Evolutionary conservation across 2,329 filamentous ascomycete species (phyloP).

Genomic region (Camillea tinctor): DNA sequence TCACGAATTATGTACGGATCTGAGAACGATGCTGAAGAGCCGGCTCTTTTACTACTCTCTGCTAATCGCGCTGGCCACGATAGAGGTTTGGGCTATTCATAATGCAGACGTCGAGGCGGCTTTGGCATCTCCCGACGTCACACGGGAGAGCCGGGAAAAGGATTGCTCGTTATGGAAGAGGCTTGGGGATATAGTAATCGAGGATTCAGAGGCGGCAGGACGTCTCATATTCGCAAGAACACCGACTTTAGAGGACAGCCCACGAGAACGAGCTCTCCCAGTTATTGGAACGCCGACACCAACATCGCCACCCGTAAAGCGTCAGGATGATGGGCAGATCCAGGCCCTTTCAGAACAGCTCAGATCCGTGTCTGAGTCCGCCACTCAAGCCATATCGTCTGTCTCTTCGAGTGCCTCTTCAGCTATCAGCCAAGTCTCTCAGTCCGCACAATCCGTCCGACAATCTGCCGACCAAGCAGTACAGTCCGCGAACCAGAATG

Average conservation of each 20-base stretch:
- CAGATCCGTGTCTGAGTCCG: conserved; percentile 29
- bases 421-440: conserved; percentile 25
- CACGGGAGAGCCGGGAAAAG: conserved; percentile 3
- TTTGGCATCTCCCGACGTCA: not conserved
- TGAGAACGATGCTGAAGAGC: conserved; percentile 32
- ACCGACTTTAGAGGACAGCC: conserved; percentile 11
- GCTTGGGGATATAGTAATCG: conserved; percentile 16
- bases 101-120: conserved; percentile 8
- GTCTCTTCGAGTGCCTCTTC: conserved; percentile 32
- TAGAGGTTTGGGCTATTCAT: conserved; percentile 23
- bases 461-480: conserved; percentile 32
- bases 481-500: conserved; percentile 27
- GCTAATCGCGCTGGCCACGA: conserved; percentile 31
- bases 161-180: conserved; percentile 17
- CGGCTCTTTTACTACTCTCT: conserved; percentile 30
- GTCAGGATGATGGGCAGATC: conserved; percentile 30
- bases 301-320: conserved; percentile 25
- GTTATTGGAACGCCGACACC: conserved; percentile 21
- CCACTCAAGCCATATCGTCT: conserved; percentile 29
- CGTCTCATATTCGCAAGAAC: conserved; percentile 17
- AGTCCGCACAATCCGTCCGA: conserved; percentile 28
- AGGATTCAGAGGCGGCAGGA: conserved; percentile 9
- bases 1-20: conserved; percentile 25
- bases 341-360: conserved; percentile 31
- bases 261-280: conserved; percentile 21